Percentiles rank a stretch among this genome's conserved stretches.
These are phyloP conservation scores for Plasmodium reichenowi DNA, from an alignment of 169 alveolate genomes.

Conservation along the genomic window DNA sequence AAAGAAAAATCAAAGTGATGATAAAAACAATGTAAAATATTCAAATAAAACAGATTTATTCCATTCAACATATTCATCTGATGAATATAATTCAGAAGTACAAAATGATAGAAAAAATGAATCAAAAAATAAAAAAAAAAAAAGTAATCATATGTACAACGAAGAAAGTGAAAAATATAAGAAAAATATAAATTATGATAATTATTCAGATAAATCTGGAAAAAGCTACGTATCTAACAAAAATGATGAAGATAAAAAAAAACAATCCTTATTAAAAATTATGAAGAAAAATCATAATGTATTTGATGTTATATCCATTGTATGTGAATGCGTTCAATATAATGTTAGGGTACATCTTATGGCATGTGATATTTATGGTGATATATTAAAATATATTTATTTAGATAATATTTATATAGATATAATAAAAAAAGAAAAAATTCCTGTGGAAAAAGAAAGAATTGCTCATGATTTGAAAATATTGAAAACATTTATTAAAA, in stretches of 20 bases:
- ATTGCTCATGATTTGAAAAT: conserved; percentile 37
- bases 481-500: conserved; percentile 14
- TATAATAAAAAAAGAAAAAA: conserved; percentile 47
- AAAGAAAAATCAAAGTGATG: conserved; percentile 7
- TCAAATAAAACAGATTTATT: conserved; percentile 30
- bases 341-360: conserved; percentile 50
- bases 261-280: conserved; percentile 20
- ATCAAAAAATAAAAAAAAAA: conserved; percentile 15
- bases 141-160: background rate
- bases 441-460: conserved; percentile 48
- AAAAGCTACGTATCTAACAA: conserved; percentile 54
- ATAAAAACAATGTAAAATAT: background rate
- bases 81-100: conserved; percentile 18
- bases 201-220: conserved; percentile 56
- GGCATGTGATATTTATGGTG: conserved; percentile 74
- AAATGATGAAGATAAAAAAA: conserved; percentile 75
- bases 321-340: conserved; percentile 22
- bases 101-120: background rate
- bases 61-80: conserved; percentile 27
- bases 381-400: conserved; percentile 38
- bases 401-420: conserved; percentile 54
- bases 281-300: conserved; percentile 59
- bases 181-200: conserved; percentile 14
- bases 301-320: conserved; percentile 36
- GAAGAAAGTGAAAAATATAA: conserved; percentile 16